Evolutionary conservation across 768 basidiomycete genomes (phyloP).

Genomic region (Phlebiopsis flavidoalba): DNA sequence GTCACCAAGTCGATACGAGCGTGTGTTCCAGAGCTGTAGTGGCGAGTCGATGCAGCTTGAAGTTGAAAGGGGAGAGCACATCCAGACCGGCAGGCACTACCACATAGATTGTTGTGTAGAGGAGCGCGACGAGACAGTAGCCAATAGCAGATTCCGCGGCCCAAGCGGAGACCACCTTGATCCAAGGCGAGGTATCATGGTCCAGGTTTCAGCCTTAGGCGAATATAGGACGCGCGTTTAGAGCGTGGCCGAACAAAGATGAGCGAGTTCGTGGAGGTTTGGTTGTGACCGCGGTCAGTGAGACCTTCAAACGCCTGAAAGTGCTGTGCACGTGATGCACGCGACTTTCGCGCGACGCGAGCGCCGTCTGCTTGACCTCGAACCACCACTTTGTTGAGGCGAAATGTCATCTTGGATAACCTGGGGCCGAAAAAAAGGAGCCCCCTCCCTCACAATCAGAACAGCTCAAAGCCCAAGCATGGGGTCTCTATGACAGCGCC

Average conservation of each 20-base stretch:
- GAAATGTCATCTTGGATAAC: background rate
- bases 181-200: no score
- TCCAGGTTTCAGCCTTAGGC: no score
- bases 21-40: background rate
- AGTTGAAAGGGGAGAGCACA: background rate
- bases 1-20: constrained; percentile 10
- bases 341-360: background rate
- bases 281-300: no score
- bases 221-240: no score
- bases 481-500: background rate
- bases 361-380: background rate
- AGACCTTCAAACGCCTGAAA: no score
- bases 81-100: constrained; percentile 6
- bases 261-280: no score
- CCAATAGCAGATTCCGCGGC: background rate
- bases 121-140: constrained; percentile 25
- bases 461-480: no score
- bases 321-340: no score
- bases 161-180: no score
- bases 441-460: background rate
- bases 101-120: constrained; percentile 27
- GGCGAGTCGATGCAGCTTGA: background rate
- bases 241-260: no score
- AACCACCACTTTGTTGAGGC: no score
- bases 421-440: background rate